Evolutionary conservation across 73 alveolate genomes (phyloP).

Genomic region (Tetrahymena elliotti): DNA sequence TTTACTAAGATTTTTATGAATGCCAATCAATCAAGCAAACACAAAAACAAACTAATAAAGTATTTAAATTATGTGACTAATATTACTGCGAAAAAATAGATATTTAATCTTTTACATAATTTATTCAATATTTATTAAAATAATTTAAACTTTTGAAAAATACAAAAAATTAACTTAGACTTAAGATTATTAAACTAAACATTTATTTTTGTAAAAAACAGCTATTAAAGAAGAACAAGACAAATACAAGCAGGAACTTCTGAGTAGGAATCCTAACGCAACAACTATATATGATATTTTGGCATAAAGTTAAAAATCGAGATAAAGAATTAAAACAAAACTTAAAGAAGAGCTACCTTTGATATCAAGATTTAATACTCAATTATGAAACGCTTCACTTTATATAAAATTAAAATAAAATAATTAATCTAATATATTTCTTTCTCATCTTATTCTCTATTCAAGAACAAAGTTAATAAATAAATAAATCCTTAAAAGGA

Average conservation of each 20-base stretch:
- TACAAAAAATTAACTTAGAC: no score
- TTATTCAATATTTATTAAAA: no score
- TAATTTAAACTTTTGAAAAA: background rate
- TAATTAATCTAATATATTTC: no score
- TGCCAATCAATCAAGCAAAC: no score
- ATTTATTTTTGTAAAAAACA: background rate
- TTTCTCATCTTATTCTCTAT: background rate
- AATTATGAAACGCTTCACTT: background rate
- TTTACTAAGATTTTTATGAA: background rate
- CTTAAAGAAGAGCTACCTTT: background rate
- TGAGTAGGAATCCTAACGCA: background rate
- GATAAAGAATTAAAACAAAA: background rate
- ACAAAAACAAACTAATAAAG: no score
- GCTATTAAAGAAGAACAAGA: background rate
- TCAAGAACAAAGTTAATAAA: background rate
- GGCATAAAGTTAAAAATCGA: background rate
- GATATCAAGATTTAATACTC: background rate
- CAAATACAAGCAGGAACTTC: background rate
- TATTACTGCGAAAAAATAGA: no score
- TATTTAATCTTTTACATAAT: no score
- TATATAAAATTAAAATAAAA: no score
- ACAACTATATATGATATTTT: background rate
- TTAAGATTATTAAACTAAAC: no score
- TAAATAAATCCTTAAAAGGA: no score
- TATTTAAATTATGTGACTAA: no score